phyloP scores from a whole-genome alignment of 2,329 filamentous ascomycete genomes.

The Albophoma yamanashiensis region DNA sequence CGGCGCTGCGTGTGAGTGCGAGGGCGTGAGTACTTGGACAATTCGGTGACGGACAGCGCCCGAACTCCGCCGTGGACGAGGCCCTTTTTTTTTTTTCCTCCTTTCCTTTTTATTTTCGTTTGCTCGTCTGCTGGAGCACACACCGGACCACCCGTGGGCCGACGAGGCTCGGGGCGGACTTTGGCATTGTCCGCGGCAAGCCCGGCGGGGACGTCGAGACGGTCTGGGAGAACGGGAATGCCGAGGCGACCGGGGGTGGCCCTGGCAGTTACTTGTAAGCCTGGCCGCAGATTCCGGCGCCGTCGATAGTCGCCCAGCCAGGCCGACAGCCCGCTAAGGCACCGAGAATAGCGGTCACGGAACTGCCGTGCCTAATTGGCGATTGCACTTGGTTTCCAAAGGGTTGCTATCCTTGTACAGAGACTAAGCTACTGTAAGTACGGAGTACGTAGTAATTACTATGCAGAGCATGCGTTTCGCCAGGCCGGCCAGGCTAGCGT shows the following conservation, averaged over 20 bases:
- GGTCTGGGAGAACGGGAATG: not conserved
- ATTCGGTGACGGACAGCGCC: not conserved
- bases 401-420: no score
- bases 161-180: not conserved
- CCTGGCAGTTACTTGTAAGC: no score
- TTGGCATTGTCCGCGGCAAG: not conserved
- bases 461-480: not conserved
- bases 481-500: no score
- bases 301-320: not conserved
- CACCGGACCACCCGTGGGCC: not conserved
- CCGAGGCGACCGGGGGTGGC: not conserved
- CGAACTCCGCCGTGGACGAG: not conserved
- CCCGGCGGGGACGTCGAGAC: not conserved
- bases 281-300: not conserved
- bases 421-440: no score
- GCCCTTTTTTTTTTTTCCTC: no score
- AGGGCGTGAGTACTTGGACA: not conserved
- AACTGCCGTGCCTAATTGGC: not conserved
- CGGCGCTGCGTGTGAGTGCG: not conserved
- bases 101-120: no score
- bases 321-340: no score
- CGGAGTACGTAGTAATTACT: no score
- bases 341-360: no score
- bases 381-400: not conserved
- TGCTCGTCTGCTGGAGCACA: not conserved